Conservation (phyloP, 345 rosid species). For the Cardiospermum halicacabum region DNA sequence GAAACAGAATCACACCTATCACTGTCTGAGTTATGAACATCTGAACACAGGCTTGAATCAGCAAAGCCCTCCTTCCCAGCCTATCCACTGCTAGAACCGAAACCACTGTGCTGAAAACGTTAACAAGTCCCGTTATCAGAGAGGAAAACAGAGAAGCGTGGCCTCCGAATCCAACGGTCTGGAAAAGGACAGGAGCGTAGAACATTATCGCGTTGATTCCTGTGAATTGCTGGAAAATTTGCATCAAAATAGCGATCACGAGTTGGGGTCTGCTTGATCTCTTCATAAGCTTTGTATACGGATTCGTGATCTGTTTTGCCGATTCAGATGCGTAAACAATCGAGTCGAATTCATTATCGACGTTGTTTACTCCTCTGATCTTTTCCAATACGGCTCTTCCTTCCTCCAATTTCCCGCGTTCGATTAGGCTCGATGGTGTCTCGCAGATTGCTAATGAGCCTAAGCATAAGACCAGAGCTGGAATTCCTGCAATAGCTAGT, state of each 20-base stretch:
- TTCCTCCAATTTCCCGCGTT: conserved; percentile 24
- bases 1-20: conserved; percentile 9
- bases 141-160: conserved; percentile 26
- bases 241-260: conserved; percentile 42
- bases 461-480: conserved; percentile 37
- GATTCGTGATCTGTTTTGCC: conserved; percentile 35
- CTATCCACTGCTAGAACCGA: conserved; percentile 28
- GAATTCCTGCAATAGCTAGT: conserved; percentile 46
- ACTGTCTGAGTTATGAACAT: conserved; percentile 34
- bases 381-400: conserved; percentile 34
- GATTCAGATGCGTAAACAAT: conserved; percentile 38
- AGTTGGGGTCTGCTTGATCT: conserved; percentile 46
- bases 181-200: conserved; percentile 33
- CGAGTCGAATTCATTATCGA: conserved; percentile 34
- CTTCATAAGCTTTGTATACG: conserved; percentile 35
- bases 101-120: conserved; percentile 35
- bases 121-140: conserved; percentile 24
- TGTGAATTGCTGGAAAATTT: conserved; percentile 59
- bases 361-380: conserved; percentile 49
- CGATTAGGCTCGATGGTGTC: conserved; percentile 61
- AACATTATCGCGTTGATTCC: conserved; percentile 57
- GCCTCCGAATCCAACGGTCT: conserved; percentile 31
- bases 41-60: conserved; percentile 43
- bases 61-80: conserved; percentile 31
- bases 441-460: conserved; percentile 50